Evolutionary conservation across 805 yeast genomes (phyloP).

Genomic region (Candida tibetensis): DNA sequence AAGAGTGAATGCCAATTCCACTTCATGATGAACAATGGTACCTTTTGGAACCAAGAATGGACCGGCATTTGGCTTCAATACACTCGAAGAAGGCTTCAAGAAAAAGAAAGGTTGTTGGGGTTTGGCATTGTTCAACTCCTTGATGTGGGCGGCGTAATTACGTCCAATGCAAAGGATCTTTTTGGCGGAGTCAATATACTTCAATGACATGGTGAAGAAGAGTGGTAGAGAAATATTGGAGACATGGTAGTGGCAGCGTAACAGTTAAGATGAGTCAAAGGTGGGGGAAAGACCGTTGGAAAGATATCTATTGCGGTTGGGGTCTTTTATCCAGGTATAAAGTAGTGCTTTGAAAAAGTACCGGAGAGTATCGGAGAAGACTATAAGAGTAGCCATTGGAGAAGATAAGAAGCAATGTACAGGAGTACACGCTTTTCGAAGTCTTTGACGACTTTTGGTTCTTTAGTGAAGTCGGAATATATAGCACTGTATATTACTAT

Average conservation of each 20-base stretch:
- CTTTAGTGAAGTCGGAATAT: too few species aligned
- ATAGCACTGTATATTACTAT: too few species aligned
- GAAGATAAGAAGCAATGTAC: too few species aligned
- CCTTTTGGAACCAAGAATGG: constrained; percentile 84
- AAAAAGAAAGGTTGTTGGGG: constrained; percentile 92
- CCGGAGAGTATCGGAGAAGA: too few species aligned
- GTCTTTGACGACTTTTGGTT: too few species aligned
- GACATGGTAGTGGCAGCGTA: too few species aligned
- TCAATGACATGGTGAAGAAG: constrained; percentile 24
- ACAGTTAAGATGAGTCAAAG: too few species aligned
- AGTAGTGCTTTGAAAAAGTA: background rate
- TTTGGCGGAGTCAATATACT: constrained; percentile 59
- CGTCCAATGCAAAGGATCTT: constrained; percentile 95
- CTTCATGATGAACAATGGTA: constrained; percentile 82
- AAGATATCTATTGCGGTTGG: background rate
- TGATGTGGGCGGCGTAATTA: constrained; percentile 94
- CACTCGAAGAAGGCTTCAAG: constrained; percentile 81
- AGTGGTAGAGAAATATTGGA: too few species aligned
- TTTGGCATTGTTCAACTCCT: constrained; percentile 76
- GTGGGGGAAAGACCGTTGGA: too few species aligned
- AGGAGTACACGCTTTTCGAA: too few species aligned
- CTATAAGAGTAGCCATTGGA: too few species aligned
- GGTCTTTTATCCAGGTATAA: background rate
- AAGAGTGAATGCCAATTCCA: constrained; percentile 81
- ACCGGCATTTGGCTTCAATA: constrained; percentile 58